Conservation (phyloP, 441 rosid species). For the Erysimum pusillum region DNA sequence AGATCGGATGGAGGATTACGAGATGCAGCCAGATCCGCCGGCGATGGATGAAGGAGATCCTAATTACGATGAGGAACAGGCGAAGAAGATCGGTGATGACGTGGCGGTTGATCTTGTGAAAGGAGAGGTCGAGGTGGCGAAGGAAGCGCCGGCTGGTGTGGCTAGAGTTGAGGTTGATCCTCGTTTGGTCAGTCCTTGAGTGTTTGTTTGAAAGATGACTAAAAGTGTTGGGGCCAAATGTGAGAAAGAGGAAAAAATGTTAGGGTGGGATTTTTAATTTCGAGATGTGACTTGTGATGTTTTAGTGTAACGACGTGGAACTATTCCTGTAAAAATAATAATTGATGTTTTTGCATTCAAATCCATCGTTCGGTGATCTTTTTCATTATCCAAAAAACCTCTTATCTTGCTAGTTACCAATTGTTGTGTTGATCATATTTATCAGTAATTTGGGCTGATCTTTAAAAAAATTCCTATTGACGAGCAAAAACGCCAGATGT, state of each 20-base stretch:
- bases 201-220: background rate
- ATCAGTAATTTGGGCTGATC: background rate
- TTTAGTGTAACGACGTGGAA: background rate
- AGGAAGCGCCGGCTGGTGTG: conserved; percentile 61
- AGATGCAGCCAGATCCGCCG: conserved; percentile 60
- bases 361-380: background rate
- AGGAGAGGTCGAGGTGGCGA: conserved; percentile 73
- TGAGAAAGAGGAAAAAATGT: background rate
- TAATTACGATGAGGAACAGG: conserved; percentile 65
- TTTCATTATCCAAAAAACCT: background rate
- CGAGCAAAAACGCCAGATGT: too few relatives aligned
- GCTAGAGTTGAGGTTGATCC: conserved; percentile 71
- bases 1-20: conserved; percentile 52
- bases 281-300: background rate
- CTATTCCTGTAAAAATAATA: conserved; percentile 13
- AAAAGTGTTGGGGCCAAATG: conserved; percentile 17
- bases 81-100: conserved; percentile 50
- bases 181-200: conserved; percentile 33
- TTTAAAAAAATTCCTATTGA: background rate
- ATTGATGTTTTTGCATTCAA: background rate
- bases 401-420: too few relatives aligned
- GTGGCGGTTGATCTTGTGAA: conserved; percentile 55
- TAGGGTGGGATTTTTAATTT: background rate
- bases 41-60: conserved; percentile 86
- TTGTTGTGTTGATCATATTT: background rate